Conservation (phyloP, 108 stramenopile species). For the Pseudonitzschia multiseries region DNA sequence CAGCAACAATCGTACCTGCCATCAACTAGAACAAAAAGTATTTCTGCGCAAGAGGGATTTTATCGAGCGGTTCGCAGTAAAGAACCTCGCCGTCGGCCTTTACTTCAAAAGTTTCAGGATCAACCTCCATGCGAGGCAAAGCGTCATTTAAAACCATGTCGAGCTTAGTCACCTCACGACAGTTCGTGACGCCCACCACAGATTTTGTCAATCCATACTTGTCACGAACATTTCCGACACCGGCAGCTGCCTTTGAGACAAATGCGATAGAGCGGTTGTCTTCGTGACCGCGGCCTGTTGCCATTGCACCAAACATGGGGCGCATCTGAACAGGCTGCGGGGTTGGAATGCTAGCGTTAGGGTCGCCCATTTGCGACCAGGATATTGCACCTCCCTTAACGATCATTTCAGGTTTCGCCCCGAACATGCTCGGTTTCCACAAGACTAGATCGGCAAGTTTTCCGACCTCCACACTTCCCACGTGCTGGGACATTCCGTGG, state of each 20-base stretch:
- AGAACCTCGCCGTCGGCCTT: constrained; percentile 89
- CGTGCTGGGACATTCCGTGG: constrained; percentile 92
- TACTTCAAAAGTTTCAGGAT: constrained; percentile 97
- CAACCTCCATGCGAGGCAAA: constrained; percentile 87
- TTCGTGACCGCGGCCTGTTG: constrained; percentile 48
- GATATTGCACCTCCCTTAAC: constrained; percentile 95
- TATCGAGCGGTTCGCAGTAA: constrained; percentile 85
- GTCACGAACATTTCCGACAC: constrained; percentile 36
- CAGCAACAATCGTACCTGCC: background rate
- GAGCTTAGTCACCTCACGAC: constrained; percentile 81
- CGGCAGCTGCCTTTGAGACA: constrained; percentile 77
- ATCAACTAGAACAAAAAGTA: constrained; percentile 87
- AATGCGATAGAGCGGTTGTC: constrained; percentile 60
- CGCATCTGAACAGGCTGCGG: constrained; percentile 97
- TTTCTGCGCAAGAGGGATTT: constrained; percentile 88
- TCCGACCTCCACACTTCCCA: constrained; percentile 93
- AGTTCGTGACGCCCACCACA: constrained; percentile 75
- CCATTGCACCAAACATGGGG: constrained; percentile 92
- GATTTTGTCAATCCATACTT: constrained; percentile 77
- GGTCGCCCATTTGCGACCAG: constrained; percentile 98
- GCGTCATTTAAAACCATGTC: constrained; percentile 94
- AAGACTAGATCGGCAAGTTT: constrained; percentile 95
- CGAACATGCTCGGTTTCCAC: constrained; percentile 94
- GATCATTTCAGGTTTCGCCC: constrained; percentile 96
- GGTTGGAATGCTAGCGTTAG: constrained; percentile 96